Evolutionary conservation across 352 stramenopile species (phyloP).

Genomic region (Phytophthora agathidicida): DNA sequence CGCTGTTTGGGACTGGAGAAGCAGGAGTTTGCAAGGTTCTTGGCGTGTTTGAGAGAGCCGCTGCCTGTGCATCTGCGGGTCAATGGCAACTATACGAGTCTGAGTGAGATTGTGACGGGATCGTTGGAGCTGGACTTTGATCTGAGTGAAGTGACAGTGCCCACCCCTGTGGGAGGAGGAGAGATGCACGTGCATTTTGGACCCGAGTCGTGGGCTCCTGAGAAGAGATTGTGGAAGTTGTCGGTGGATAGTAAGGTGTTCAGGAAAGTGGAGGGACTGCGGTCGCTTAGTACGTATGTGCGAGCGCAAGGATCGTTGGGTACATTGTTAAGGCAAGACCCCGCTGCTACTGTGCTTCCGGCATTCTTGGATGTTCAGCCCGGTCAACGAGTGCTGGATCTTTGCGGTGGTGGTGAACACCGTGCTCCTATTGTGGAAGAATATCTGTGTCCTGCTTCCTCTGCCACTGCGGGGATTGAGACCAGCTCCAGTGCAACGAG

Average conservation of each 20-base stretch:
- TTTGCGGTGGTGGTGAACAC: conserved; percentile 74
- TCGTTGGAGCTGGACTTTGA: conserved; percentile 77
- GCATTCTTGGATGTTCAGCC: conserved; percentile 92
- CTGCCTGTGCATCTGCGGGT: conserved; percentile 89
- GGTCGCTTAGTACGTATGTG: conserved; percentile 93
- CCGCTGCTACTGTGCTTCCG: conserved; percentile 95
- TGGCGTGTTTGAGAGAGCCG: conserved; percentile 73
- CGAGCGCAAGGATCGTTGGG: conserved; percentile 88
- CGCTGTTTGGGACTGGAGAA: conserved; percentile 65
- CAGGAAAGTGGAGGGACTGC: conserved; percentile 87
- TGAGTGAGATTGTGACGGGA: conserved; percentile 81
- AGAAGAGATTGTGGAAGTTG: conserved; percentile 81
- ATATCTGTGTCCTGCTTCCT: conserved; percentile 26
- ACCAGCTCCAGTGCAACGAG: conserved; percentile 14
- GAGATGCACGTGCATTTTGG: conserved; percentile 58
- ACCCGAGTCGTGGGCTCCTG: conserved; percentile 69
- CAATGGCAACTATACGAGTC: conserved; percentile 82
- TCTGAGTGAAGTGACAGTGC: conserved; percentile 58
- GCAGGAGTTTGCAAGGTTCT: conserved; percentile 84
- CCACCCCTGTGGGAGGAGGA: conserved; percentile 57
- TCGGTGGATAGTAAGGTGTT: conserved; percentile 81
- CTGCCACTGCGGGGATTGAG: conserved; percentile 19
- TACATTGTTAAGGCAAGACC: conserved; percentile 94
- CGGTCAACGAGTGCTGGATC: conserved; percentile 77
- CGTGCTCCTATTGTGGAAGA: conserved; percentile 66